Base-by-base conservation (phyloP, 257 asterid species). In the Ilex asprella region DNA sequence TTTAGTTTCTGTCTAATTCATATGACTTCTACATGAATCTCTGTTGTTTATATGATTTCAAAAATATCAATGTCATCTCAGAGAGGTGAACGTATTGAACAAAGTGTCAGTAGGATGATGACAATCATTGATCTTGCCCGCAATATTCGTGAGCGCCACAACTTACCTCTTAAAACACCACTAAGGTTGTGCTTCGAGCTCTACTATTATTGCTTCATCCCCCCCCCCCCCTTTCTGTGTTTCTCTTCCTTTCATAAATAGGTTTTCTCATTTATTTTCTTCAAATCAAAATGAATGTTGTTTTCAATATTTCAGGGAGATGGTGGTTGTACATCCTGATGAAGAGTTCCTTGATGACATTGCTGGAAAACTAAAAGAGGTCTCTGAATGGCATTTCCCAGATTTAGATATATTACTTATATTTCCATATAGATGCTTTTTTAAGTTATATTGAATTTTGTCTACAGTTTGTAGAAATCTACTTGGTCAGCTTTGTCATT, bases 261-360 rank as follows among this genome's bases (percentile, higher is more conserved):
- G 14, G 43, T 51, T 52, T 31, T 35, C 11, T 1, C 21, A 27
- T 1, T 44, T 8, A 21, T 12, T 46, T 41, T 43, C 47, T 10
- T 30, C 53, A 30, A 27, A 59, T 16, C 43, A 53, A 7, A 60
- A 52, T 15, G 39, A 51, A 59, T 59, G 35, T 10, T 29, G 7
- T 52, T 16, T 49, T 67, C 46, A 12, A 39, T 47, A 30, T 67
- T 53, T 61, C 15, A 87, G 89, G 82, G 94, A 89, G 79, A 93
- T 93, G 94, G 78, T 93, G 30, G 86, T 93, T 72, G 97, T 93
- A 35, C 99, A 93, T 64, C 96, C 96, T 16, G 99, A 89, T 82
- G 70, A 76, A 32, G 90, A 87, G 30, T 89, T 93, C 76, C 83
- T 89, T 54, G 87, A 81, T 6, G 99, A 93, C 70, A 87, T 93